Conservation (phyloP, 1,284 basidiomycete genomes). For the Uromyces viciae-fabae region DNA sequence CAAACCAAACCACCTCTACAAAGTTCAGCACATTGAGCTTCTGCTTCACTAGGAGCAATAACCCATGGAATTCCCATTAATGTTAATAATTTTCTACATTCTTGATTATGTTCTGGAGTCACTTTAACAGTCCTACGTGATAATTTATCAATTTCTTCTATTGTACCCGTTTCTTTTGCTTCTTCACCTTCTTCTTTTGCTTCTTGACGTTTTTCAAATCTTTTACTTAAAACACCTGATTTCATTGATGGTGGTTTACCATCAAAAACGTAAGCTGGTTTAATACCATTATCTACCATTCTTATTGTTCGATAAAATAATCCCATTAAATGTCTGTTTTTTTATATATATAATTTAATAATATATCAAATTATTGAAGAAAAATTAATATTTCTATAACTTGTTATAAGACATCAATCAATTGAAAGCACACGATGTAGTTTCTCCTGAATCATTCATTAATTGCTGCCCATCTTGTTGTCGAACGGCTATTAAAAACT, state of each 20-base stretch:
- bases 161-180: conserved; percentile 86
- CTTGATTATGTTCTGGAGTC: conserved; percentile 92
- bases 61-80: conserved; percentile 98
- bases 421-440: conserved; percentile 65
- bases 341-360: not conserved
- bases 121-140: conserved; percentile 88
- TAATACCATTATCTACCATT: conserved; percentile 98
- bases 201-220: conserved; percentile 83
- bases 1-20: conserved; percentile 69
- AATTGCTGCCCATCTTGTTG: conserved; percentile 95
- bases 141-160: conserved; percentile 87
- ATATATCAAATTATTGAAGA: not conserved
- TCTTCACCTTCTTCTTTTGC: conserved; percentile 92
- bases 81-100: conserved; percentile 77
- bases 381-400: not conserved
- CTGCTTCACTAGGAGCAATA: conserved; percentile 91
- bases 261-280: conserved; percentile 97
- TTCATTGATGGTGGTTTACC: conserved; percentile 97
- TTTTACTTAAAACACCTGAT: conserved; percentile 86
- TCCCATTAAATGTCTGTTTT: conserved; percentile 82
- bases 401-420: not conserved
- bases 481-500: conserved; percentile 95
- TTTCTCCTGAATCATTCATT: conserved; percentile 93
- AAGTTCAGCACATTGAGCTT: conserved; percentile 96
- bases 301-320: conserved; percentile 96